Evolutionary conservation across 1,139 yeast species (phyloP).

Genomic region (Pichia sp.): DNA sequence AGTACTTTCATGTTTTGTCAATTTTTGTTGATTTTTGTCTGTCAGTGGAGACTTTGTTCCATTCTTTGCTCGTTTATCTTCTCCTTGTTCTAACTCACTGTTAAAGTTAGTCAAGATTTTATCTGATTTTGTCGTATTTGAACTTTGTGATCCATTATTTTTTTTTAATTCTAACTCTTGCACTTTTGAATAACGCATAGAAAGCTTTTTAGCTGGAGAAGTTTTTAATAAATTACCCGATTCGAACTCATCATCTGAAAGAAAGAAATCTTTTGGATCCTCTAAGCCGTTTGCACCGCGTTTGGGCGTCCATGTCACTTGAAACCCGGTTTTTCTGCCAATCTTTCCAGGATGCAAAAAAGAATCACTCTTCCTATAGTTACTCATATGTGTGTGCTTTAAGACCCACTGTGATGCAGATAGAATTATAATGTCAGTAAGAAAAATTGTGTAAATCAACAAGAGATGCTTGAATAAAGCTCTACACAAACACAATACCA

Average conservation of each 20-base stretch:
- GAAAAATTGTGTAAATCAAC: too few species aligned
- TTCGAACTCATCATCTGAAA: slow-evolving; percentile 34
- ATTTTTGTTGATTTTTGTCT: background rate
- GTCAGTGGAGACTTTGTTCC: too few species aligned
- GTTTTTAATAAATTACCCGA: slow-evolving; percentile 16
- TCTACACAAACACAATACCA: too few species aligned
- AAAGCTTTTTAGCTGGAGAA: slow-evolving; percentile 19
- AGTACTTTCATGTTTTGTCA: too few species aligned
- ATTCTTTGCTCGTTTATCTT: too few species aligned
- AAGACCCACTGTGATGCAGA: too few species aligned
- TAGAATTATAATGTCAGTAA: too few species aligned
- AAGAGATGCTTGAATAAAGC: too few species aligned
- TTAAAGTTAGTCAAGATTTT: too few species aligned
- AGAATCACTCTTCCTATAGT: slow-evolving; percentile 19
- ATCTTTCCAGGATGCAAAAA: slow-evolving; percentile 25
- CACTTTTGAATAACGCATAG: slow-evolving; percentile 15
- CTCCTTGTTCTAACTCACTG: too few species aligned
- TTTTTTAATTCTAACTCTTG: slow-evolving; percentile 3
- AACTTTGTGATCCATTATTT: background rate
- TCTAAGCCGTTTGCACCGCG: slow-evolving; percentile 74
- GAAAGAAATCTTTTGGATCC: slow-evolving; percentile 70
- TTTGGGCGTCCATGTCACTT: slow-evolving; percentile 36
- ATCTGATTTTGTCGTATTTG: too few species aligned
- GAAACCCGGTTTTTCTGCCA: slow-evolving; percentile 28
- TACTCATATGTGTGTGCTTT: too few species aligned